Evolutionary conservation across 495 filamentous ascomycete species (phyloP).

Genomic region (Talaromyces adpressus): DNA sequence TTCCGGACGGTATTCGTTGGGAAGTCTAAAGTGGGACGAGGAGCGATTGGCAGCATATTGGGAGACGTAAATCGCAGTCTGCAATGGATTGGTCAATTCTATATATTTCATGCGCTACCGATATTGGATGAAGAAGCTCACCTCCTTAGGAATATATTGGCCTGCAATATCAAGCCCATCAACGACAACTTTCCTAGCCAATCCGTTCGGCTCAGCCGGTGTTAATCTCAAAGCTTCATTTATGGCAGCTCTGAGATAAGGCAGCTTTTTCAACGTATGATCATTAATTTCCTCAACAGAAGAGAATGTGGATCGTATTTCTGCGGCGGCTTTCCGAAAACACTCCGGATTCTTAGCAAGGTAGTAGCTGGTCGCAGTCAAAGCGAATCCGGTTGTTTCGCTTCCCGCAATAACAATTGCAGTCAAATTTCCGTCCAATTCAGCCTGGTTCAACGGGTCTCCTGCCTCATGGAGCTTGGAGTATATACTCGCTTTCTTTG

Average conservation of each 20-base stretch:
- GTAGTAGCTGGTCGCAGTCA: neutral
- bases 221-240: slow-evolving; percentile 38
- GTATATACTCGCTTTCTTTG: neutral
- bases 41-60: neutral
- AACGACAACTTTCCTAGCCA: slow-evolving; percentile 11
- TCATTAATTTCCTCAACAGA: neutral
- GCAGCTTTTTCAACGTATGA: slow-evolving; percentile 15
- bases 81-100: neutral
- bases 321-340: neutral
- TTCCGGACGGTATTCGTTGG: neutral
- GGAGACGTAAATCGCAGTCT: neutral
- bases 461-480: neutral
- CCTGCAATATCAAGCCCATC: neutral
- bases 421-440: neutral
- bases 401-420: neutral
- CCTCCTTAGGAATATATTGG: neutral
- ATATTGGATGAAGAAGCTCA: no score
- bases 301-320: neutral
- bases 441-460: neutral
- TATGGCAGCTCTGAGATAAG: slow-evolving; percentile 49
- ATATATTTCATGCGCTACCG: neutral
- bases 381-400: neutral
- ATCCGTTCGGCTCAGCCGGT: neutral
- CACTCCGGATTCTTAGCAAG: neutral
- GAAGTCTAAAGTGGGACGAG: neutral